Base-by-base conservation (phyloP, 805 yeast genomes). In the Hanseniaspora meyeri region DNA sequence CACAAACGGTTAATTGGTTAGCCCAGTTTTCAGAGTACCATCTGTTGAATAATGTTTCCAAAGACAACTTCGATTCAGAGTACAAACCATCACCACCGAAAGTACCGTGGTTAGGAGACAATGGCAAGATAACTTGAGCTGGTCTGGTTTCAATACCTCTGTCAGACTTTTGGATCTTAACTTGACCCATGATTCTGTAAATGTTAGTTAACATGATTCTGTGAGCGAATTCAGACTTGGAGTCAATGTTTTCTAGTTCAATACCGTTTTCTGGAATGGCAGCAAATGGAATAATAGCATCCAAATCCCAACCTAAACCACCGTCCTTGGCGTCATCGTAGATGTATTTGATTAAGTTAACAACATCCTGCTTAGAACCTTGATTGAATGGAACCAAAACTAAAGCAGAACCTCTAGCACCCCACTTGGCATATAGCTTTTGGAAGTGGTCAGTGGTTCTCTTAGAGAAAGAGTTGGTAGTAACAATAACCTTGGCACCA, bases 261-360 rank as follows among this genome's bases (percentile, higher is more conserved):
- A 88, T 87, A 69, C 99, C 99, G 70, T 88, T 88, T 77, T 93
- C 99, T 63, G 99, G 97, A 66, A 93, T 91, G 60, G 99, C 99
- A 63, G 97, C 99, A 68, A 93, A 93, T 66, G 99, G 99, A 70
- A 93, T 81, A 62, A 93, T 80, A 62, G 81, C 95, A 74, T 93
- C 99, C 68, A 93, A 79, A 70, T 93, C 98, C 97, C 97, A 91
- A 58, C 95, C 96, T 64, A 91, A 80, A 73, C 96, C 96, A 64
- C 90, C 93, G 68, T 84, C 79, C 78, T 85, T 82, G 57, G 77
- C 80, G 62, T 80, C 87, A 65, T 82, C 84, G 70, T 91, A 93
- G 68, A 93, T 88, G 77, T 80, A 93, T 58, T 82, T 78, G 58
- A 90, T 77, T 62, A 93, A 80, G 51, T 90, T 85, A 64, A 86